These are phyloP conservation scores for Apocynum venetum DNA, from an alignment of 257 asterid genomes.

Conservation along the genomic window DNA sequence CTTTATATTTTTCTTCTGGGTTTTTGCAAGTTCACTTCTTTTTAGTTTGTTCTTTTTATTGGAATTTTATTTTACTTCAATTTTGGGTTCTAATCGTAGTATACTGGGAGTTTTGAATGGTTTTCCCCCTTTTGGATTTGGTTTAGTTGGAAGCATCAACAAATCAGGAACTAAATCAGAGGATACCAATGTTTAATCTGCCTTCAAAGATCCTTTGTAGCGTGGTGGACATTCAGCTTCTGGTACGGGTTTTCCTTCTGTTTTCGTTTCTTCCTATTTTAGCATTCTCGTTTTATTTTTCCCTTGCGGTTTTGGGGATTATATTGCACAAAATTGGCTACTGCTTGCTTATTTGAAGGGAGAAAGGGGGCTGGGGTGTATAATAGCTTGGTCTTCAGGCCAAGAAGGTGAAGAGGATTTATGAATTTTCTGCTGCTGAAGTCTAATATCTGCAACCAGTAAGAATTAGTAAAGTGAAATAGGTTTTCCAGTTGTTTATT, in stretches of 20 bases:
- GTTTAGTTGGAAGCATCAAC: conserved; percentile 92
- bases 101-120: conserved; percentile 14
- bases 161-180: conserved; percentile 74
- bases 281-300: conserved; percentile 3
- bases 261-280: conserved; percentile 2
- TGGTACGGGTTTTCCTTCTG: conserved; percentile 44
- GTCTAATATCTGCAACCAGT: neutral
- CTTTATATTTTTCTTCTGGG: neutral
- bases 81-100: neutral
- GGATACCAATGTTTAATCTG: conserved; percentile 68
- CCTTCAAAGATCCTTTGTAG: conserved; percentile 80
- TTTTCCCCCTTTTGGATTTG: conserved; percentile 20
- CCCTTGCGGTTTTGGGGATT: neutral
- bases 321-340: neutral
- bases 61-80: neutral
- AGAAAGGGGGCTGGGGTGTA: neutral
- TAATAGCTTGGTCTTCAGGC: neutral
- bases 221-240: conserved; percentile 55
- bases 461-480: neutral
- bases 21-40: conserved; percentile 26
- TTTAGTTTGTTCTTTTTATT: conserved; percentile 1
- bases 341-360: conserved; percentile 5
- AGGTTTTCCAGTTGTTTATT: conserved; percentile 1
- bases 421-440: neutral
- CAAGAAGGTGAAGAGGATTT: neutral